phyloP scores from a whole-genome alignment of 2,329 filamentous ascomycete genomes.

The Aspergillus unguis region DNA sequence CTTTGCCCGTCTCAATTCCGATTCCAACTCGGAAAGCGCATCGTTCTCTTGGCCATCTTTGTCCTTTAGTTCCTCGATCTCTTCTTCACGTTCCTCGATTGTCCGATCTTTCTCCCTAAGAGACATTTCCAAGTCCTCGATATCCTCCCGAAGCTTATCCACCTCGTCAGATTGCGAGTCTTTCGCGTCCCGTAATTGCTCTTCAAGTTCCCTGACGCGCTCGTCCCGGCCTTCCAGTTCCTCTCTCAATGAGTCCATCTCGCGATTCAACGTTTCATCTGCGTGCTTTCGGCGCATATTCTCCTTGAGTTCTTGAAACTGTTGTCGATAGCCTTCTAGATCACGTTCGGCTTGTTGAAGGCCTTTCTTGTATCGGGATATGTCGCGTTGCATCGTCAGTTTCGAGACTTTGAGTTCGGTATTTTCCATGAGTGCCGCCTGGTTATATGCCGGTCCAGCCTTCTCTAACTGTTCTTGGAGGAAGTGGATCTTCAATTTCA shows the following conservation, averaged over 20 bases:
- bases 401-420: slow-evolving; percentile 93
- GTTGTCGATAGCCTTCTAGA: slow-evolving; percentile 75
- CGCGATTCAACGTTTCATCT: slow-evolving; percentile 65
- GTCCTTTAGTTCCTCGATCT: slow-evolving; percentile 64
- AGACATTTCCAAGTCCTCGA: slow-evolving; percentile 72
- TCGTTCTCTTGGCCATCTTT: slow-evolving; percentile 43
- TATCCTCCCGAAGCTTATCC: slow-evolving; percentile 67
- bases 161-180: slow-evolving; percentile 56
- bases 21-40: slow-evolving; percentile 47
- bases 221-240: slow-evolving; percentile 50
- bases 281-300: slow-evolving; percentile 72
- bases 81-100: slow-evolving; percentile 71
- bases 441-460: slow-evolving; percentile 82
- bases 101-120: slow-evolving; percentile 71
- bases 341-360: slow-evolving; percentile 79
- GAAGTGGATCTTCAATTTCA: slow-evolving; percentile 97
- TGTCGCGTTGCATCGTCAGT: slow-evolving; percentile 81
- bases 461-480: slow-evolving; percentile 87
- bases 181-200: slow-evolving; percentile 58
- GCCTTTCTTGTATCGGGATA: slow-evolving; percentile 81
- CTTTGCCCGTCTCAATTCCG: slow-evolving; percentile 47
- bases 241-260: slow-evolving; percentile 52
- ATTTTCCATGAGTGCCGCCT: slow-evolving; percentile 87
- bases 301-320: slow-evolving; percentile 78
- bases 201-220: slow-evolving; percentile 39